Evolutionary conservation across 495 filamentous ascomycete species (phyloP).

Genomic region (Tuber aestivum): DNA sequence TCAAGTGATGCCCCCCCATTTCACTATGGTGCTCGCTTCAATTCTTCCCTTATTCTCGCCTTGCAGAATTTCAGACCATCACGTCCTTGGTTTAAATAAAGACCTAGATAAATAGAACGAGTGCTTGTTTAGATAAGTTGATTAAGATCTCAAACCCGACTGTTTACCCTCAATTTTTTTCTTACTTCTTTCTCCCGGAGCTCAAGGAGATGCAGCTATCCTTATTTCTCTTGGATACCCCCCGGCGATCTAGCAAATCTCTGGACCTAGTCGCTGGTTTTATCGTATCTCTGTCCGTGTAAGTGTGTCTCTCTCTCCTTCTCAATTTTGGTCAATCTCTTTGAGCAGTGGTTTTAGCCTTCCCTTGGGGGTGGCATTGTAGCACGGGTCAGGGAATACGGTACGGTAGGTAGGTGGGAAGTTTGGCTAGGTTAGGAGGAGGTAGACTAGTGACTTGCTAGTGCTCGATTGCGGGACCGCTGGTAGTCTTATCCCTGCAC

Average conservation of each 20-base stretch:
- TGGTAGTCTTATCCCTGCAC: slow-evolving; percentile 38
- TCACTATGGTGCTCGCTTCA: background rate
- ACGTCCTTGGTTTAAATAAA: background rate
- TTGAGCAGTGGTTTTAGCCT: slow-evolving; percentile 4
- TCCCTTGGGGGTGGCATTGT: slow-evolving; percentile 14
- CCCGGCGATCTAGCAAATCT: slow-evolving; percentile 25
- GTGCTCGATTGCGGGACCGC: slow-evolving; percentile 38
- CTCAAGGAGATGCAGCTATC: slow-evolving; percentile 16
- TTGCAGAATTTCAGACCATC: background rate
- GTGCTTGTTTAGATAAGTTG: slow-evolving; percentile 6
- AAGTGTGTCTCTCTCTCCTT: slow-evolving; percentile 13
- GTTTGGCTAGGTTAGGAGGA: background rate
- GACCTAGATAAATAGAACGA: slow-evolving; percentile 20
- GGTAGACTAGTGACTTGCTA: slow-evolving; percentile 23
- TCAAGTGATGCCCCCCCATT: background rate
- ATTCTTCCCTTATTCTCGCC: background rate
- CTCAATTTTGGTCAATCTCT: slow-evolving; percentile 13
- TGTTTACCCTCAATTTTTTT: slow-evolving; percentile 21
- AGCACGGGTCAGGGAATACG: slow-evolving; percentile 22
- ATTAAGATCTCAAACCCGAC: slow-evolving; percentile 23
- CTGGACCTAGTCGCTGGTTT: slow-evolving; percentile 16
- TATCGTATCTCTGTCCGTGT: slow-evolving; percentile 19
- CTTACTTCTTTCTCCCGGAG: slow-evolving; percentile 23
- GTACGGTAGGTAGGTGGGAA: slow-evolving; percentile 15
- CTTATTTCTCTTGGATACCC: slow-evolving; percentile 1